A percentile compares a stretch with the other conserved stretches of the same genome.
Evolutionary conservation across 805 yeast genomes (phyloP).

Genomic region (Candida vartiovaarae): DNA sequence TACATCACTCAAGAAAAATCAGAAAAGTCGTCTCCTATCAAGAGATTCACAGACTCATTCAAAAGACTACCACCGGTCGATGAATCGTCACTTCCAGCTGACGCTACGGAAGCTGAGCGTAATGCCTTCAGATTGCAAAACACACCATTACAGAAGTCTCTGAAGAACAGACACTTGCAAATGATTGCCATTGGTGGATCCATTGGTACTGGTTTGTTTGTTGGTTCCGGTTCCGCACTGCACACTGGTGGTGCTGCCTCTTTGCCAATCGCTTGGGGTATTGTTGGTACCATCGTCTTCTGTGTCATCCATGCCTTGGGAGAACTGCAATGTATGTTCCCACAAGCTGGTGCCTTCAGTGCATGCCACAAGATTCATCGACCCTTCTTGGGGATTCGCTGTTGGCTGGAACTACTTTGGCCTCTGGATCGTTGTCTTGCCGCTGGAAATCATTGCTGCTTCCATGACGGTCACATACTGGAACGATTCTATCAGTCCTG

Average conservation of each 20-base stretch:
- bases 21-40: neutral
- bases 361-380: constrained; percentile 54
- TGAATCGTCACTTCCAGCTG: constrained; percentile 27
- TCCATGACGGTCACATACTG: constrained; percentile 47
- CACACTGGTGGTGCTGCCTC: constrained; percentile 60
- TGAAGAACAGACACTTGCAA: constrained; percentile 53
- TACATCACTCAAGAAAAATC: constrained; percentile 1
- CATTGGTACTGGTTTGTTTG: constrained; percentile 62
- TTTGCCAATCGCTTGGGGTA: constrained; percentile 46
- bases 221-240: constrained; percentile 58
- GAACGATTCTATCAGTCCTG: constrained; percentile 38
- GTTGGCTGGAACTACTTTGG: constrained; percentile 51
- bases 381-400: constrained; percentile 57
- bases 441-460: constrained; percentile 47
- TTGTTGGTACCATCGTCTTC: constrained; percentile 50
- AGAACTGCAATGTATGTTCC: constrained; percentile 54
- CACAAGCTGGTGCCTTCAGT: constrained; percentile 58
- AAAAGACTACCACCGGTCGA: constrained; percentile 32
- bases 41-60: constrained; percentile 15
- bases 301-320: constrained; percentile 56
- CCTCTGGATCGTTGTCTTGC: constrained; percentile 45
- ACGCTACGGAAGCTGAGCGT: constrained; percentile 34
- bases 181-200: constrained; percentile 66
- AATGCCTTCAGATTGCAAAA: constrained; percentile 39
- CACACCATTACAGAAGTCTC: constrained; percentile 49